phyloP scores from a whole-genome alignment of 2,329 filamentous ascomycete genomes.

The Lithohypha guttulata region DNA sequence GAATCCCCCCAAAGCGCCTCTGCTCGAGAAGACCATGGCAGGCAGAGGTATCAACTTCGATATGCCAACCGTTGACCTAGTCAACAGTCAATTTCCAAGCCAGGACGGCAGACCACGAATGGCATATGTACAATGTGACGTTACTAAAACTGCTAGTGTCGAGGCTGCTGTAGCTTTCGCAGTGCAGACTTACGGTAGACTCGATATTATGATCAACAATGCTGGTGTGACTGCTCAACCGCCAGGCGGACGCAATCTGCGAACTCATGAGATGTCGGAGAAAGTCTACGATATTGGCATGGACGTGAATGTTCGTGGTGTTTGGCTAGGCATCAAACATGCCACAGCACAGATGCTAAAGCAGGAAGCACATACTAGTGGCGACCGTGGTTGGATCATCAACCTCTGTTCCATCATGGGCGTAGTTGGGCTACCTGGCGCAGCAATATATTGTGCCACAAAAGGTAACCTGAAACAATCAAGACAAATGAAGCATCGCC shows the following conservation, averaged over 20 bases:
- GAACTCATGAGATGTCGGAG: slow-evolving; percentile 9
- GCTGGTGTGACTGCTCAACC: slow-evolving; percentile 12
- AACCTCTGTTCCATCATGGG: slow-evolving; percentile 27
- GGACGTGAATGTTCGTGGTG: slow-evolving; percentile 30
- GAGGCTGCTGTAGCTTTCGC: slow-evolving; percentile 74
- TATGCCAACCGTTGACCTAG: slow-evolving; percentile 18
- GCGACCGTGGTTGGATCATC: slow-evolving; percentile 30
- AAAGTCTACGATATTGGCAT: slow-evolving; percentile 12
- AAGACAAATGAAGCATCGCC: background rate
- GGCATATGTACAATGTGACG: slow-evolving; percentile 14
- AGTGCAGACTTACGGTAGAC: slow-evolving; percentile 60
- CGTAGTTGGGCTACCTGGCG: slow-evolving; percentile 17
- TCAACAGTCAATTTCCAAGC: slow-evolving; percentile 14
- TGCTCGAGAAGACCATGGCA: slow-evolving; percentile 19
- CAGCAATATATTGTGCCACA: slow-evolving; percentile 14
- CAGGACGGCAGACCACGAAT: background rate
- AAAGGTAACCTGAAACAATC: slow-evolving; percentile 17
- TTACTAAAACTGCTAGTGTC: slow-evolving; percentile 16
- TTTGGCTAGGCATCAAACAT: slow-evolving; percentile 33
- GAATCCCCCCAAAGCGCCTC: slow-evolving; percentile 14
- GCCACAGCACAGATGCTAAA: slow-evolving; percentile 16
- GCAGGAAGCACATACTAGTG: slow-evolving; percentile 19
- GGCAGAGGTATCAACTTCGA: slow-evolving; percentile 12
- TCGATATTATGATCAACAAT: slow-evolving; percentile 19
- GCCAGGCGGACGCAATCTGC: background rate